Evolutionary conservation across 306 rosid species (phyloP).

Genomic region (Lathyrus oleraceus): DNA sequence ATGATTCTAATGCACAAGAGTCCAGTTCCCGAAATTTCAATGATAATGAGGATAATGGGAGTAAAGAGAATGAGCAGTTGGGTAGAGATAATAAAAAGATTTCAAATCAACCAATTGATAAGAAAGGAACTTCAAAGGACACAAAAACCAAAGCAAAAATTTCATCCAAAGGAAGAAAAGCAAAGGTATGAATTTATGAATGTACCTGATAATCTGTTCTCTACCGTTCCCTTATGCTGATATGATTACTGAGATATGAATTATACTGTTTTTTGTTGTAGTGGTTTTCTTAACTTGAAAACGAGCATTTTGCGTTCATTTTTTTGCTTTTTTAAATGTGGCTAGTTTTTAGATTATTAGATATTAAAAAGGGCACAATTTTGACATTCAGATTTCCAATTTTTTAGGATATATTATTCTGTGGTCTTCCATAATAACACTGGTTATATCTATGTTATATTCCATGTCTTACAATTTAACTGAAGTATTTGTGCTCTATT

Average conservation of each 20-base stretch:
- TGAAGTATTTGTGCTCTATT: constrained; percentile 20
- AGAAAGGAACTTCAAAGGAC: constrained; percentile 53
- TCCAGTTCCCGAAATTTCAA: constrained; percentile 35
- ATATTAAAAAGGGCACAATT: background rate
- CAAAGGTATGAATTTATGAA: constrained; percentile 61
- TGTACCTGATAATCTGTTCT: background rate
- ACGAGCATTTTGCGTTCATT: background rate
- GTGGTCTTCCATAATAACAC: background rate
- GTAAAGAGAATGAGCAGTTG: constrained; percentile 42
- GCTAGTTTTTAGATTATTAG: constrained; percentile 20
- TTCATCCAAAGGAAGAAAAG: constrained; percentile 67
- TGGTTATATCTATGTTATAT: background rate
- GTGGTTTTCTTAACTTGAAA: constrained; percentile 18
- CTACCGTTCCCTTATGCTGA: background rate
- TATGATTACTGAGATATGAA: background rate
- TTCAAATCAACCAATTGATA: constrained; percentile 48
- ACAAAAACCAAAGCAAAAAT: constrained; percentile 48
- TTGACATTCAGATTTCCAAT: constrained; percentile 9
- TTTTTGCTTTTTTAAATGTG: background rate
- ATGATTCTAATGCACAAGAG: constrained; percentile 45
- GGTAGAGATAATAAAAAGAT: constrained; percentile 47
- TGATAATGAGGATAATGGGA: constrained; percentile 38
- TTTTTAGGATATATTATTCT: background rate
- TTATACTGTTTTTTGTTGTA: constrained; percentile 2
- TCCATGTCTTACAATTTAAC: constrained; percentile 20